These are phyloP conservation scores for Globisporangium cederbergense DNA, from an alignment of 352 stramenopile species.

Conservation along the genomic window DNA sequence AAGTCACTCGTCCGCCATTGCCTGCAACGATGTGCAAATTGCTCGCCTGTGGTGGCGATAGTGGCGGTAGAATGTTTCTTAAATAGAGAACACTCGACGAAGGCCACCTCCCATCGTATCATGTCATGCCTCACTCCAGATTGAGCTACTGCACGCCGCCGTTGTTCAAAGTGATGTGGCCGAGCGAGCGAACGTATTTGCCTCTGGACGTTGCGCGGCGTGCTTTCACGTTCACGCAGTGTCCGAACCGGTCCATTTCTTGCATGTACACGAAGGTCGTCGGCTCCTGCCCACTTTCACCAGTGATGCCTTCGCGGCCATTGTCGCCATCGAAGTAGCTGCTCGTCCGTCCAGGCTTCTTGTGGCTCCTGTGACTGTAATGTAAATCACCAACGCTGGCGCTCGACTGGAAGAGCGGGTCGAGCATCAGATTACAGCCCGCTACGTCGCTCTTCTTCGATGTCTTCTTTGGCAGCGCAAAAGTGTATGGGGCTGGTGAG, in stretches of 20 bases:
- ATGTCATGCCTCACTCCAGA: neutral
- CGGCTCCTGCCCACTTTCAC: neutral
- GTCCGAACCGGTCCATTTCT: slow-evolving; percentile 38
- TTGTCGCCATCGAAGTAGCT: neutral
- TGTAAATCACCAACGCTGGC: neutral
- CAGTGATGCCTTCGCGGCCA: neutral
- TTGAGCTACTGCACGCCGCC: slow-evolving; percentile 1
- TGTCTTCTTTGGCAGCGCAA: slow-evolving; percentile 40
- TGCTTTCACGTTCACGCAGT: slow-evolving; percentile 49
- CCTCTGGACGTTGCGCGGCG: slow-evolving; percentile 29
- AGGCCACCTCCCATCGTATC: neutral
- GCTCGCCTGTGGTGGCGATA: neutral
- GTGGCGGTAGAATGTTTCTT: neutral
- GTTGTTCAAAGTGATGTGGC: slow-evolving; percentile 23
- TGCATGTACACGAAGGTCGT: slow-evolving; percentile 33
- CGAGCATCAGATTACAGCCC: slow-evolving; percentile 47
- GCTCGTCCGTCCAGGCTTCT: slow-evolving; percentile 9
- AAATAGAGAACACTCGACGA: slow-evolving; percentile 3
- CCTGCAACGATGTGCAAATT: neutral
- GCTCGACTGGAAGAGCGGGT: slow-evolving; percentile 55
- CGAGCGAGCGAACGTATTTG: slow-evolving; percentile 50
- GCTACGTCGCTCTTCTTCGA: slow-evolving; percentile 25
- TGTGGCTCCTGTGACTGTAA: slow-evolving; percentile 5
- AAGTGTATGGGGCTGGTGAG: slow-evolving; percentile 31
- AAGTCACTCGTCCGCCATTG: neutral